Base-by-base conservation (phyloP, 169 alveolate genomes). In the Eimeria praecox region DNA sequence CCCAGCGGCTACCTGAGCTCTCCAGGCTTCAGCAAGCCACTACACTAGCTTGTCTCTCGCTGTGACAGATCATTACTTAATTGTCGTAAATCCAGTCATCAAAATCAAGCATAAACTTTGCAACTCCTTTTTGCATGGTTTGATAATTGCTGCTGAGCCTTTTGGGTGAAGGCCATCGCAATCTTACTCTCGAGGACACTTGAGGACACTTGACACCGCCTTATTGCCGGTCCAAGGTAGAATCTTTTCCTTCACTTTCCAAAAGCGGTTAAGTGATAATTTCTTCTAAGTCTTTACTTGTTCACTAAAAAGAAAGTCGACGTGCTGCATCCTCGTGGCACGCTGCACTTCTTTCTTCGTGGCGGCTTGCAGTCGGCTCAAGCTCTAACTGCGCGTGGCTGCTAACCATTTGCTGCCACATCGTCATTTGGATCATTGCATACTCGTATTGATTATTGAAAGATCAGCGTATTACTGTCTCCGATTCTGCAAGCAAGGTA, bases 1-100 rank as follows among this genome's bases (percentile, higher is more conserved):
- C 27, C 49, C 80, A 69, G 49, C 80, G 46, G 80, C 80, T 49
- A 69, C 49, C n/a, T 69, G 80, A 69, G 80, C 35, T 35, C 27
- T 30, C n/a, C n/a, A 14, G 49, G 9, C 46, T 33, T 35, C 27
- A 20, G 49, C 80, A 18, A 35, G 4, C 80, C 80, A n/a, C 8
- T 16, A 33, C 46, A 69, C 49, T 33, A 14, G 49, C 46, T 24
- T 9, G 49, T 69, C 12, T 35, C 46, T 35, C 80, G 12, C 20
- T 14, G 49, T 0, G 6, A 16, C 80, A 69, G n/a, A 33, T 16
- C 35, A 33, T 33, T 69, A 10, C 14, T 33, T 33, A 22, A 33
- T 33, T 69, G 40, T 33, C 30, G 0, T 20, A 35, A 33, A 69
- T 10, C 27, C 80, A 14, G 12, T 69, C 44, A 35, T 69, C 80